phyloP scores from a whole-genome alignment of 148 eudicot species.

The Amaranthus hypochondriacus region DNA sequence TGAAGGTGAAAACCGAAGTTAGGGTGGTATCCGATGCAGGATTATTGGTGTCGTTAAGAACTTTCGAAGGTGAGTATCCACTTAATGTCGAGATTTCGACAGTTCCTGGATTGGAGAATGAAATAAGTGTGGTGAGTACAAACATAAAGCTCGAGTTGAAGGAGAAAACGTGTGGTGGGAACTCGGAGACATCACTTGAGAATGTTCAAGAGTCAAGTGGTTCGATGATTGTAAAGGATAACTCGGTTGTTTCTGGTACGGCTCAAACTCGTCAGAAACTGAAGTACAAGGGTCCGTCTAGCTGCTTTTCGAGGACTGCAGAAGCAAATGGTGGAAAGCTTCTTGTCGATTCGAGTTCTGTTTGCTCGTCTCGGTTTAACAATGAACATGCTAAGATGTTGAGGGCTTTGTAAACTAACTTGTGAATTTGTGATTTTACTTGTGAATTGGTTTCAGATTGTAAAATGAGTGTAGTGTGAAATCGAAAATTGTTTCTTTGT shows the following conservation, averaged over 20 bases:
- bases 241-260: constrained; percentile 57
- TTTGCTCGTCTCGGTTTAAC: constrained; percentile 24
- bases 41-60: constrained; percentile 15
- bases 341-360: constrained; percentile 22
- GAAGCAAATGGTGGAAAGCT: constrained; percentile 42
- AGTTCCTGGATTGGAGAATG: constrained; percentile 31
- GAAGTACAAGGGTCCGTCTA: constrained; percentile 29
- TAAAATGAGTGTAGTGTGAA: constrained; percentile 5
- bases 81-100: constrained; percentile 37
- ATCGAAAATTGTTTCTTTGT: not conserved
- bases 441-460: not conserved
- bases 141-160: constrained; percentile 38
- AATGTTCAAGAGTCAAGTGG: constrained; percentile 56
- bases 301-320: constrained; percentile 48
- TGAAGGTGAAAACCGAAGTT: constrained; percentile 35
- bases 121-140: constrained; percentile 43
- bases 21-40: constrained; percentile 34
- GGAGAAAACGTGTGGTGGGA: constrained; percentile 35
- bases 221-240: constrained; percentile 61
- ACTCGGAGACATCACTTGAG: constrained; percentile 12
- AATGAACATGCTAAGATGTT: not conserved
- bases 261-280: constrained; percentile 48
- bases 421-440: not conserved
- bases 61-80: constrained; percentile 40
- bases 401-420: not conserved